phyloP scores from a whole-genome alignment of 495 filamentous ascomycete genomes.

The Neurospora tetraspora region DNA sequence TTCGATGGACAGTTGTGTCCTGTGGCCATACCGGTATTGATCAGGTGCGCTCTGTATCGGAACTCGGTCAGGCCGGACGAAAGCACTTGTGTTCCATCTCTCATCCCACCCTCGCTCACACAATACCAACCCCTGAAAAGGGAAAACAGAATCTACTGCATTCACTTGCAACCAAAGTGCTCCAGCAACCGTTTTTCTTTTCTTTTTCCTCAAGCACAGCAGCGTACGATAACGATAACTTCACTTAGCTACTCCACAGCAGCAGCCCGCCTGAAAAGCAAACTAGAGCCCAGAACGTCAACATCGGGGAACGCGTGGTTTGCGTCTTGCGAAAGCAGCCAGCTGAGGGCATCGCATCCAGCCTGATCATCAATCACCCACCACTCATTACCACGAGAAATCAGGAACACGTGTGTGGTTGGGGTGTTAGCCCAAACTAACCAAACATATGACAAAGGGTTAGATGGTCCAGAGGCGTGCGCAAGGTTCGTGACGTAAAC shows the following conservation, averaged over 20 bases:
- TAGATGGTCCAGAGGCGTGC: not conserved
- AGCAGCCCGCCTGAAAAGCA: not conserved
- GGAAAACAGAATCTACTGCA: not conserved
- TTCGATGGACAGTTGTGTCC: not conserved
- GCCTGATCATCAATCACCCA: not conserved
- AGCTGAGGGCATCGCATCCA: not conserved
- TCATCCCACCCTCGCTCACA: conserved; percentile 1
- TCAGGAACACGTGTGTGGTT: not conserved
- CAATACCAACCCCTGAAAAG: conserved; percentile 6
- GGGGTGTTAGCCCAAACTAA: not conserved
- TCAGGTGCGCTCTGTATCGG: not conserved
- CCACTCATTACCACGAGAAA: not conserved
- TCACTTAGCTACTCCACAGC: not conserved
- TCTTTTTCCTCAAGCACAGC: not conserved
- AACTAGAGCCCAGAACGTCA: not conserved
- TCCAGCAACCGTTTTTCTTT: not conserved
- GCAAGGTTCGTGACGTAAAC: not conserved
- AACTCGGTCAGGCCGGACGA: not conserved
- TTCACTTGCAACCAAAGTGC: not conserved
- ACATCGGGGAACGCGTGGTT: not conserved
- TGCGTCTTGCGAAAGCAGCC: not conserved
- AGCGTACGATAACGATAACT: not conserved
- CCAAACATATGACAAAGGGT: not conserved
- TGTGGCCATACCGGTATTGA: not conserved
- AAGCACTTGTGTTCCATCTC: not conserved